Base-by-base conservation (phyloP, 192 early-diverging fungal species). In the Spizellomyces sp. region DNA sequence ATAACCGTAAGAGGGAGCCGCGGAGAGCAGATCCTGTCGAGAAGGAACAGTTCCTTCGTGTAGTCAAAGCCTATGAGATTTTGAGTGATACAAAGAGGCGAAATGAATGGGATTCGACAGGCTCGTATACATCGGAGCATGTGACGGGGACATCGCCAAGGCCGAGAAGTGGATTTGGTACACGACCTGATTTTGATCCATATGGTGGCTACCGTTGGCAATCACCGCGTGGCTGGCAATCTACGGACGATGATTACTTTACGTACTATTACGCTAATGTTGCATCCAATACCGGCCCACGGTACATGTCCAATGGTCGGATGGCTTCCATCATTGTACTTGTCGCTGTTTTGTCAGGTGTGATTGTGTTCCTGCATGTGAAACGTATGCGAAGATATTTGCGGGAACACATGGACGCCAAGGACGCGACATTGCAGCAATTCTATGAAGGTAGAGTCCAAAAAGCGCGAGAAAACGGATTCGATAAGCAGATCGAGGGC, bases 301-400 rank as follows among this genome's bases (percentile, higher is more conserved):
- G 64, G 2, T 79, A 79, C 64, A 79, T 79, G 77, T 65, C 69
- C 1, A 79, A 79, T 54, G 66, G 72, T 19, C 21, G 43, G 8
- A 59, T 79, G 62, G 77, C 45, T 9, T 8, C 48, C 8, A n/a
- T 79, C 5, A 48, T 79, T 8, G 43, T 73, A 10, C 43, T 50
- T 19, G 65, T 64, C 8, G 76, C 71, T 56, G 22, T 66, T 21
- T 12, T 44, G 15, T 63, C 70, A n/a, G 27, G 62, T 50, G 22
- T 19, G 9, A 19, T 72, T 6, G 70, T 72, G 21, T 45, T 64
- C 36, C 10, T 48, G 60, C 62, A 72, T 19, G 62, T 72, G 36
- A 64, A 17, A 17, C 17, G 36, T 41, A 45, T 64, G 8, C 60
- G 62, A 15, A 9, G 41, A 36, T 15, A 55, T n/a, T 17, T 72